Conservation (phyloP, 2,329 filamentous ascomycete species). For the Phyllosticta paracitricarpa region DNA sequence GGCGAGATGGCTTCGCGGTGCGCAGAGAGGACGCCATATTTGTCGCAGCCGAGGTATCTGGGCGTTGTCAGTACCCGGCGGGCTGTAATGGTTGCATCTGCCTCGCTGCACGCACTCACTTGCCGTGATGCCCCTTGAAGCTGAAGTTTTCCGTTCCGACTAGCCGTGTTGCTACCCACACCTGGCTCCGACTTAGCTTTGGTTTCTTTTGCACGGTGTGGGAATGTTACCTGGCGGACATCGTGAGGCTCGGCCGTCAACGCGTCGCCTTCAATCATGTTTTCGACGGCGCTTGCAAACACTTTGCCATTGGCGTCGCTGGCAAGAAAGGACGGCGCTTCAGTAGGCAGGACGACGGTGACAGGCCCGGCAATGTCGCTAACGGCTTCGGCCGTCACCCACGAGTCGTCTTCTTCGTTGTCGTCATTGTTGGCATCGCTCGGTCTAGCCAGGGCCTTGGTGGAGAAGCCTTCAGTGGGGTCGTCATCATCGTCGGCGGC, state of each 20-base stretch:
- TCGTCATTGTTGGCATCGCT: slow-evolving; percentile 10
- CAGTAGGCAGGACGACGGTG: slow-evolving; percentile 70
- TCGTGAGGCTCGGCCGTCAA: slow-evolving; percentile 89
- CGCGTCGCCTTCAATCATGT: slow-evolving; percentile 74
- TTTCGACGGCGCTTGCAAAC: slow-evolving; percentile 73
- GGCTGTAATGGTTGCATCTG: slow-evolving; percentile 11
- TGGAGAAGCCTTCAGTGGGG: slow-evolving; percentile 14
- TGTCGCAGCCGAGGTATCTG: slow-evolving; percentile 79
- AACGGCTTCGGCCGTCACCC: slow-evolving; percentile 73
- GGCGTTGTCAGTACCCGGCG: slow-evolving; percentile 3
- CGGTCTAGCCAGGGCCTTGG: slow-evolving; percentile 21
- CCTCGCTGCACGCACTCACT: slow-evolving; percentile 39
- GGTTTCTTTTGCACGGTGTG: too few species aligned
- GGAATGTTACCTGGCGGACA: slow-evolving; percentile 63
- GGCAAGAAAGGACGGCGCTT: slow-evolving; percentile 63
- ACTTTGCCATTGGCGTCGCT: slow-evolving; percentile 82
- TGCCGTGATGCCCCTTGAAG: slow-evolving; percentile 85
- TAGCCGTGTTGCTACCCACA: slow-evolving; percentile 83
- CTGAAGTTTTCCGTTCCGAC: slow-evolving; percentile 71
- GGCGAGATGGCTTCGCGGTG: slow-evolving; percentile 71
- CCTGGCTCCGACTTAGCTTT: slow-evolving; percentile 47
- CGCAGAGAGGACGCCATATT: slow-evolving; percentile 67
- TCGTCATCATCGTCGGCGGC: slow-evolving; percentile 38
- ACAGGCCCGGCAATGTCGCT: slow-evolving; percentile 73
- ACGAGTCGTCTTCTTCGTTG: slow-evolving; percentile 34